Base-by-base conservation (phyloP, 495 filamentous ascomycete genomes). In the Niebla homalea region DNA sequence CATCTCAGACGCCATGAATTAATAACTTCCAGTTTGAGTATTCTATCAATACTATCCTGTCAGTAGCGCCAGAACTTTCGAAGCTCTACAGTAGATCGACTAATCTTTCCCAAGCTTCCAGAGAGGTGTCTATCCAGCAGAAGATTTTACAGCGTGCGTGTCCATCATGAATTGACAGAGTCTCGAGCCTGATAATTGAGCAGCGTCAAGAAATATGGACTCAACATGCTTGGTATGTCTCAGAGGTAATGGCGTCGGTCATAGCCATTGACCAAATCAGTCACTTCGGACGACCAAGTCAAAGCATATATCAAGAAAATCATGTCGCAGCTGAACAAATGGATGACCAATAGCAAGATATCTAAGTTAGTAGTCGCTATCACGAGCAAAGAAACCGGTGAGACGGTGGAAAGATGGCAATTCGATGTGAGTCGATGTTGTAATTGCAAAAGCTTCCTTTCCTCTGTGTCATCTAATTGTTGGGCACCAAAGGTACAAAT, bases 231-330 rank as follows among this genome's bases (percentile, higher is more conserved):
- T 36, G 78, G 80, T 84, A 67, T 51, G 72, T 65, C 29, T 36
- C 11, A 12, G 18, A 14, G 5, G 43, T 32, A 5, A 26, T 52
- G 44, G 44, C 42, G 20, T 20, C 41, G 25, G 48, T n/a, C 6
- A 12, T 14, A 25, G 7, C 40, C 15, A 22, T 43, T 22, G 56
- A 55, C 48, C 36, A 43, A 8, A 11, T 14, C 50, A 80, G 88
- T 96, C 36, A 87, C 92, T 16, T 80, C 85, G 50, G 92, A 98
- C 67, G 92, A 97, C 70, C 89, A 97, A 64, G 92, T 98, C 57
- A 93, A 94, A 70, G 88, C 89, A 45, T 98, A 98, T 67, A 93
- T 94, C 73, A 94, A 93, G 70, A 94, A 92, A 70, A 94, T 96
- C 67, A 96, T 94, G 87, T 84, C 82, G 4, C 89, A 94, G 67